These are phyloP conservation scores for Arxiozyma slooffiae DNA, from an alignment of 1,139 yeast species.

Conservation along the genomic window DNA sequence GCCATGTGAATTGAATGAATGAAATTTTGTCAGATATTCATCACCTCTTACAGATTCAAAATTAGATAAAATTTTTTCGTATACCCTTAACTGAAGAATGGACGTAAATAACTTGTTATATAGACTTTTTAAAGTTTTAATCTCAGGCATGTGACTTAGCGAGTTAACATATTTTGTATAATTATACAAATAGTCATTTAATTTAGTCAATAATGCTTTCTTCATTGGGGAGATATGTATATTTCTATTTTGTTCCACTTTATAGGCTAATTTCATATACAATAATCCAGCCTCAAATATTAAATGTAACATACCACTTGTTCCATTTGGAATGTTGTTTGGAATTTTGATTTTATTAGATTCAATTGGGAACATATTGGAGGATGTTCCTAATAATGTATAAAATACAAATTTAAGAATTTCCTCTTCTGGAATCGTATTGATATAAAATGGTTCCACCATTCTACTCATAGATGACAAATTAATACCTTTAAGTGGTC, in stretches of 20 bases:
- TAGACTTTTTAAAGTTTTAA: slow-evolving; percentile 33
- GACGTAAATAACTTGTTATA: slow-evolving; percentile 43
- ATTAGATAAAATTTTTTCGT: slow-evolving; percentile 37
- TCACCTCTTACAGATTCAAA: slow-evolving; percentile 40
- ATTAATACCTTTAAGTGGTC: slow-evolving; percentile 7
- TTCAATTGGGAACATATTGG: slow-evolving; percentile 47
- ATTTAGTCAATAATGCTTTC: slow-evolving; percentile 52
- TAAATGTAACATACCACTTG: slow-evolving; percentile 46
- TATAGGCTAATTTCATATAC: slow-evolving; percentile 39
- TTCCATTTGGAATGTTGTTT: slow-evolving; percentile 43
- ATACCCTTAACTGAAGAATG: slow-evolving; percentile 47
- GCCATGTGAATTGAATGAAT: slow-evolving; percentile 51
- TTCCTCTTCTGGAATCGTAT: slow-evolving; percentile 37
- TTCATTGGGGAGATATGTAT: slow-evolving; percentile 43
- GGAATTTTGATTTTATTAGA: slow-evolving; percentile 39
- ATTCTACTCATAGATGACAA: slow-evolving; percentile 21
- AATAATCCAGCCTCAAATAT: slow-evolving; percentile 68
- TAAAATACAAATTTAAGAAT: slow-evolving; percentile 53
- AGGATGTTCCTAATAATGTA: slow-evolving; percentile 64
- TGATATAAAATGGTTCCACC: slow-evolving; percentile 24
- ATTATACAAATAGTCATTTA: slow-evolving; percentile 42
- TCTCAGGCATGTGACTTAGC: slow-evolving; percentile 34
- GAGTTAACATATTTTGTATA: slow-evolving; percentile 51
- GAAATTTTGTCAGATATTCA: slow-evolving; percentile 46
- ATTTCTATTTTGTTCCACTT: slow-evolving; percentile 30